phyloP scores from a whole-genome alignment of 2,329 filamentous ascomycete species.

The Pseudogymnoascus sp. region DNA sequence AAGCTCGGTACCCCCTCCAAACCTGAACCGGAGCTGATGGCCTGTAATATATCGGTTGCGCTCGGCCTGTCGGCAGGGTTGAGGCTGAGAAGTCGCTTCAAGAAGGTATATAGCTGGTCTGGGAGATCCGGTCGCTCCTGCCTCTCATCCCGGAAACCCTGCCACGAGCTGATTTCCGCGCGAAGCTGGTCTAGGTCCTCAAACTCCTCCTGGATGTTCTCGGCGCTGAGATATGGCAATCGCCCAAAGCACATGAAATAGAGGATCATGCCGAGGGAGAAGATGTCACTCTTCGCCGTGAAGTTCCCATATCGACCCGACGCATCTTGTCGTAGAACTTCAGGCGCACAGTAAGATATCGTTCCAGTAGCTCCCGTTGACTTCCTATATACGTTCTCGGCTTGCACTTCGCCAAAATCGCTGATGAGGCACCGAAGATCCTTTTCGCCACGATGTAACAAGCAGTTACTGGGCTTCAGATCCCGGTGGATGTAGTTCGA shows the following conservation, averaged over 20 bases:
- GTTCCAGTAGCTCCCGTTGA: conserved; percentile 93
- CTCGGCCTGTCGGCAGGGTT: conserved; percentile 71
- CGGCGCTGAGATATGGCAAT: conserved; percentile 78
- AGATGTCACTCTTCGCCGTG: conserved; percentile 95
- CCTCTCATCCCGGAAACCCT: conserved; percentile 74
- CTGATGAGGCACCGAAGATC: conserved; percentile 80
- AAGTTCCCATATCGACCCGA: conserved; percentile 73
- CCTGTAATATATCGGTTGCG: conserved; percentile 70
- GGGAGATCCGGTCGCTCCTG: conserved; percentile 76
- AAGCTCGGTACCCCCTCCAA: not conserved
- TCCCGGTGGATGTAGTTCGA: conserved; percentile 95
- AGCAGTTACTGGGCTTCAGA: conserved; percentile 91
- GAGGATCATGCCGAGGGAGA: conserved; percentile 95
- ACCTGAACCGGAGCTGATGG: conserved; percentile 21
- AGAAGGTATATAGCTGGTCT: conserved; percentile 73
- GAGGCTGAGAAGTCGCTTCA: conserved; percentile 74
- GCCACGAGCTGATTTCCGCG: conserved; percentile 80
- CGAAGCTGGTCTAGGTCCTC: conserved; percentile 84
- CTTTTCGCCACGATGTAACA: conserved; percentile 68
- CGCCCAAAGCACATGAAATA: conserved; percentile 96
- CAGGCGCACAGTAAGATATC: conserved; percentile 94
- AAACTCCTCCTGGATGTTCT: conserved; percentile 80
- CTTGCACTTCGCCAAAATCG: conserved; percentile 95
- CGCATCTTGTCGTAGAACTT: conserved; percentile 68
- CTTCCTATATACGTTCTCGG: conserved; percentile 71